These are phyloP conservation scores for Aspergillus sojae DNA, from an alignment of 2,329 filamentous ascomycete species.

Conservation along the genomic window DNA sequence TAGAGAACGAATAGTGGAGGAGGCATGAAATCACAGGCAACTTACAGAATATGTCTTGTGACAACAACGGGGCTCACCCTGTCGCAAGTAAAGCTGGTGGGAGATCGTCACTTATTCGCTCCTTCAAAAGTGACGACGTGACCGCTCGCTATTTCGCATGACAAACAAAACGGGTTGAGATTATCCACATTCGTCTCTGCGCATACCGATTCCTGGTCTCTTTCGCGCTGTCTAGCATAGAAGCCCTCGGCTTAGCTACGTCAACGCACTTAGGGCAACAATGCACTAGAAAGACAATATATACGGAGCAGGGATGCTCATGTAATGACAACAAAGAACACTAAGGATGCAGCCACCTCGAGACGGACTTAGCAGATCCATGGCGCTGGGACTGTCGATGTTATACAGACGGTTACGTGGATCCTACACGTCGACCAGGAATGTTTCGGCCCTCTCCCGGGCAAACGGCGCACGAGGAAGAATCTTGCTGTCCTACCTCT, in stretches of 20 bases:
- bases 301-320: neutral
- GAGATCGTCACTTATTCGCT: slow-evolving; percentile 25
- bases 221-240: neutral
- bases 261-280: neutral
- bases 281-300: neutral
- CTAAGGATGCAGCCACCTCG: slow-evolving; percentile 19
- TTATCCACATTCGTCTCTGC: neutral
- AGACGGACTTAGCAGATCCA: slow-evolving; percentile 20
- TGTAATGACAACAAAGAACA: slow-evolving; percentile 18
- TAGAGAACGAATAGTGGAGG: neutral
- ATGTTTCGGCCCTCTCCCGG: slow-evolving; percentile 25
- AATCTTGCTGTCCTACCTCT: neutral
- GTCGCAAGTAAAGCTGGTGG: slow-evolving; percentile 13
- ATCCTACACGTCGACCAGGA: slow-evolving; percentile 18
- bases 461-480: slow-evolving; percentile 9
- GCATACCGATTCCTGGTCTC: slow-evolving; percentile 7
- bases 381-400: slow-evolving; percentile 17
- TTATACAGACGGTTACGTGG: slow-evolving; percentile 17
- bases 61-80: neutral
- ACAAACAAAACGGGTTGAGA: neutral
- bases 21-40: neutral
- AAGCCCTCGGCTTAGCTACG: neutral
- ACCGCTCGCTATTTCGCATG: neutral
- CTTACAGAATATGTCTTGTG: slow-evolving; percentile 2
- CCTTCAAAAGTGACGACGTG: neutral